phyloP scores from a whole-genome alignment of 2,329 filamentous ascomycete species.

The Coniochaeta prunicola region DNA sequence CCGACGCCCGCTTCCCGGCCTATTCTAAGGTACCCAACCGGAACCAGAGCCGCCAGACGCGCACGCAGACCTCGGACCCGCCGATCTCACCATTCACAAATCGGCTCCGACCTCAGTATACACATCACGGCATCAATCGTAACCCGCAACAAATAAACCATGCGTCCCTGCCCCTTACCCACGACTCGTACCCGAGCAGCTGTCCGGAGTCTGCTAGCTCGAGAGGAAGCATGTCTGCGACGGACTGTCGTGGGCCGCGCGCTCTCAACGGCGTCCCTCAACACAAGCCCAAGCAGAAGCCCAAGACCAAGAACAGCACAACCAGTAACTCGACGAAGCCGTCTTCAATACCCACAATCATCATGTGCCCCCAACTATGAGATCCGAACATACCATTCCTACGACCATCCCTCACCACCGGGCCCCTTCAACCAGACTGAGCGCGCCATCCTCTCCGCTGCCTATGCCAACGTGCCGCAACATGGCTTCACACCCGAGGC shows the following conservation, averaged over 20 bases:
- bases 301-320: not conserved
- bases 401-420: constrained; percentile 56
- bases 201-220: not conserved
- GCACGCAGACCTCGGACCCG: not conserved
- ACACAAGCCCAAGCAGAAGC: not conserved
- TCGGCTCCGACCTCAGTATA: not conserved
- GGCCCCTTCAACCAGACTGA: constrained; percentile 62
- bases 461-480: constrained; percentile 68
- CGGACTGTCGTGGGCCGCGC: not conserved
- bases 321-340: not conserved
- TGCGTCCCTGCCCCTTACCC: not conserved
- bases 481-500: constrained; percentile 75
- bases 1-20: not conserved
- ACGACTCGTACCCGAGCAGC: not conserved
- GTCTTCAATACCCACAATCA: not conserved
- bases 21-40: not conserved
- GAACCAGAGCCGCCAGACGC: not conserved
- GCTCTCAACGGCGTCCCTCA: not conserved
- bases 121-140: not conserved
- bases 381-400: constrained; percentile 57
- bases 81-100: not conserved
- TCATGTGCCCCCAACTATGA: not conserved
- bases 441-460: constrained; percentile 70
- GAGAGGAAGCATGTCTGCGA: not conserved
- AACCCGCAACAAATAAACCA: not conserved